Evolutionary conservation across 495 filamentous ascomycete species (phyloP).

Genomic region (Apiosordaria backusii): DNA sequence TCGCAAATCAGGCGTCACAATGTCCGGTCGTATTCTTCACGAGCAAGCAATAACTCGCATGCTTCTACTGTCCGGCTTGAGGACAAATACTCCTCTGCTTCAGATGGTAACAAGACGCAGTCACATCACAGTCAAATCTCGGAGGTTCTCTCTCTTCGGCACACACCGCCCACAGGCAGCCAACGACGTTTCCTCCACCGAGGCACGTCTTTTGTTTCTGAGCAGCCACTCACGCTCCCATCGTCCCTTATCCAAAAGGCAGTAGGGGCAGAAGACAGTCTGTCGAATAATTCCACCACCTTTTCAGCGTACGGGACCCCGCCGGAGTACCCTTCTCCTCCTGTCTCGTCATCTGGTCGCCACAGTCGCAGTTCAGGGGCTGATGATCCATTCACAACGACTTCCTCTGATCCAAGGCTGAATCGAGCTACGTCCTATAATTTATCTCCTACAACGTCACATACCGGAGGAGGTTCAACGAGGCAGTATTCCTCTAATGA

Average conservation of each 20-base stretch:
- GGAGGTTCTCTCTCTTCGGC: neutral
- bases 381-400: neutral
- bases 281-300: slow-evolving; percentile 7
- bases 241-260: slow-evolving; percentile 18
- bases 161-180: neutral
- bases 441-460: neutral
- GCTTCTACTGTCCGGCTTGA: neutral
- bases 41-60: neutral
- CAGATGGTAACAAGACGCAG: neutral
- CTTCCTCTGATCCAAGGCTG: neutral
- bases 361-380: neutral
- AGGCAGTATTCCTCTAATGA: neutral
- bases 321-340: slow-evolving; percentile 24
- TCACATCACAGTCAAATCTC: neutral
- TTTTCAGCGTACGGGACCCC: slow-evolving; percentile 21
- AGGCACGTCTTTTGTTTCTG: slow-evolving; percentile 26
- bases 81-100: neutral
- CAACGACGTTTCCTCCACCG: slow-evolving; percentile 7
- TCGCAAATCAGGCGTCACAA: neutral
- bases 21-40: neutral
- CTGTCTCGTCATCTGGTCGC: slow-evolving; percentile 12
- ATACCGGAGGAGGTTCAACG: neutral
- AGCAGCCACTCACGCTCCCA: slow-evolving; percentile 31
- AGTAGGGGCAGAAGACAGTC: neutral
- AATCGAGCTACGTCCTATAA: neutral